Base-by-base conservation (phyloP, 2,329 filamentous ascomycete genomes). In the Phialophora verrucosa region DNA sequence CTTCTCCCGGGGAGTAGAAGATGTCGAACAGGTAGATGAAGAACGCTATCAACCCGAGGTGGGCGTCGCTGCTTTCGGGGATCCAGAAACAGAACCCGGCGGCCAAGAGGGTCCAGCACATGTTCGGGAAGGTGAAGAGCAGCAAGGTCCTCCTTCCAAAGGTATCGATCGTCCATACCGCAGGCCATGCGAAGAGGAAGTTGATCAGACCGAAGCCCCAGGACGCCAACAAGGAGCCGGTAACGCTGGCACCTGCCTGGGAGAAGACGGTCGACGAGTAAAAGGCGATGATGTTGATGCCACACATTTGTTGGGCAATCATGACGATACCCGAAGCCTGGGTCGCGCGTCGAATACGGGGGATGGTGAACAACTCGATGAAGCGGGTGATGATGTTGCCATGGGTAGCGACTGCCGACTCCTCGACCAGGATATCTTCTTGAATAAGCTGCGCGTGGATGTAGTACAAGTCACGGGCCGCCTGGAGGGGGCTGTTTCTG, bases 291-390 rank as follows among this genome's bases (percentile, higher is more conserved):
- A 92, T 90, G 74, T 91, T 91, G 76, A 90, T 83, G 78, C 85
- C 85, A 72, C 88, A 90, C 84, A 90, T 88, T 76, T 91, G 88
- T 76, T 91, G 89, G 0, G 87, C 88, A 72, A 91, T 88, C 92
- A 96, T 96, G 71, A 94, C 91, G 1, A 88, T 87, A 70, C 88
- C 91, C 0, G 91, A 90, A 5, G 91, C 92, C 32, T 91, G 83
- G 3, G 88, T 93, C 2, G 92, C 92, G 49, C 81, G 80, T 47
- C 81, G 78, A 63, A 83, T 76, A 20, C 81, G 79, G 5, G 81
- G 81, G 59, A 83, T 80, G 12, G 81, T 83, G 68, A 83, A 83
- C 0, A 86, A 75, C 66, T 83, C 78, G 51, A 80, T 60, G 70
- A 91, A 88, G 17, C 90, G 86, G 25, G 81, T 84, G 58, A 87